These are phyloP conservation scores for Bipolaris bicolor DNA, from an alignment of 2,329 filamentous ascomycete species.

Conservation along the genomic window DNA sequence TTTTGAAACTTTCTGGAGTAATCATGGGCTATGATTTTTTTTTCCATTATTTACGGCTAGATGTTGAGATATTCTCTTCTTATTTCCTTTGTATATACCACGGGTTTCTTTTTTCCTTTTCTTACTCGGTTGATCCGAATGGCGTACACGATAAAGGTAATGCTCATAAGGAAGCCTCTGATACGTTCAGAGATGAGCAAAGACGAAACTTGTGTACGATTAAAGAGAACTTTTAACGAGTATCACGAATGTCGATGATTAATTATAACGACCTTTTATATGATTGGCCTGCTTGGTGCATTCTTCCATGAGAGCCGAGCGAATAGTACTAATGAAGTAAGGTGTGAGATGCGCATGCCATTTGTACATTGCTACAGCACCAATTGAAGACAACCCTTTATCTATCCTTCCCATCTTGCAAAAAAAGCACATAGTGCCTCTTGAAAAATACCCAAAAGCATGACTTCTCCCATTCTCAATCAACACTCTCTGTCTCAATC, in stretches of 20 bases:
- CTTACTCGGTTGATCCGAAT: background rate
- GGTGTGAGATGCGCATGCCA: background rate
- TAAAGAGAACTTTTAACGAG: conserved; percentile 2
- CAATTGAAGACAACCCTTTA: background rate
- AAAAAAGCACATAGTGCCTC: too few relatives aligned
- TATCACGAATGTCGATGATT: background rate
- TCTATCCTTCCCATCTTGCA: too few relatives aligned
- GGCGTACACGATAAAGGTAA: conserved; percentile 11
- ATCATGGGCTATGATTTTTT: background rate
- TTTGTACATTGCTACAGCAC: background rate
- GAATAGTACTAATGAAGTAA: background rate
- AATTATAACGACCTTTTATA: too few relatives aligned
- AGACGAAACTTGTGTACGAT: conserved; percentile 10
- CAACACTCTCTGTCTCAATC: too few relatives aligned
- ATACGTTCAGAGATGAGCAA: conserved; percentile 1
- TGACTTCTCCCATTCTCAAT: too few relatives aligned
- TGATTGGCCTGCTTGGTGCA: background rate
- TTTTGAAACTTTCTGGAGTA: background rate
- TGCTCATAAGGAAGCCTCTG: background rate
- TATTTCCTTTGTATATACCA: conserved; percentile 1
- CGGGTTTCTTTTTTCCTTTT: conserved; percentile 1
- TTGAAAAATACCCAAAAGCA: too few relatives aligned
- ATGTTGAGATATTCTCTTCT: background rate
- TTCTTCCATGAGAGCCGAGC: background rate
- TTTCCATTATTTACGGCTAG: background rate